Percentiles rank a stretch among this genome's conserved stretches.
phyloP scores from a whole-genome alignment of 2,329 filamentous ascomycete genomes.

The Monilinia polystroma region DNA sequence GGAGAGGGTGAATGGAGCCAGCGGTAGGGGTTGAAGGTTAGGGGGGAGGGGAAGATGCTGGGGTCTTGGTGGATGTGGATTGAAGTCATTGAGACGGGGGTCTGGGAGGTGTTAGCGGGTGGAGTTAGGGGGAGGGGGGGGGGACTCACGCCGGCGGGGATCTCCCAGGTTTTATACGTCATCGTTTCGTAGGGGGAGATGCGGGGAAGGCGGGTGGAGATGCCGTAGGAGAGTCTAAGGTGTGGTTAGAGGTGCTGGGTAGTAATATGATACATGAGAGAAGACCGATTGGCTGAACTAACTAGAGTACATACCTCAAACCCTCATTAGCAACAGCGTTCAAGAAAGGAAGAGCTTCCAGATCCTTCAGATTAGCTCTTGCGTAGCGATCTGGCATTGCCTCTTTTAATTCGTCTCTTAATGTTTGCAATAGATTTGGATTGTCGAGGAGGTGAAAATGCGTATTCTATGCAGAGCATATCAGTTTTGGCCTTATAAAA shows the following conservation, averaged over 20 bases:
- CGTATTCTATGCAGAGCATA: background rate
- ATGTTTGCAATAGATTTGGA: conserved; percentile 25
- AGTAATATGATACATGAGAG: too few relatives aligned
- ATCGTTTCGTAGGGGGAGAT: conserved; percentile 24
- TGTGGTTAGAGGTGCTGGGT: too few relatives aligned
- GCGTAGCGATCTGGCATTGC: conserved; percentile 18
- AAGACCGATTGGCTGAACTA: background rate
- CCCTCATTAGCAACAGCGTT: conserved; percentile 27
- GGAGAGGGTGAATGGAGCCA: conserved; percentile 26
- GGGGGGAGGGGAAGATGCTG: conserved; percentile 27
- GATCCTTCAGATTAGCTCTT: conserved; percentile 24
- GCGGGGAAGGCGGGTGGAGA: conserved; percentile 26
- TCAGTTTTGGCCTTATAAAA: too few relatives aligned
- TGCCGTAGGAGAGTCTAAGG: conserved; percentile 27
- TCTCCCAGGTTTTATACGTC: conserved; percentile 25
- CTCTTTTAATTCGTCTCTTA: conserved; percentile 27
- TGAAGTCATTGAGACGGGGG: conserved; percentile 31
- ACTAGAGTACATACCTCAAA: conserved; percentile 21
- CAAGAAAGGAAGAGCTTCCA: conserved; percentile 29
- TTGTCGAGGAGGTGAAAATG: conserved; percentile 30
- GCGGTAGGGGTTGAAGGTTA: conserved; percentile 27
- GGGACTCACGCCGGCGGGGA: conserved; percentile 26
- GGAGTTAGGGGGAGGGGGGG: background rate
- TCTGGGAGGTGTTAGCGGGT: conserved; percentile 20
- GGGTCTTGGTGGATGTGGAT: conserved; percentile 30